Base-by-base conservation (phyloP, 345 rosid genomes). In the Limnanthes douglasii region DNA sequence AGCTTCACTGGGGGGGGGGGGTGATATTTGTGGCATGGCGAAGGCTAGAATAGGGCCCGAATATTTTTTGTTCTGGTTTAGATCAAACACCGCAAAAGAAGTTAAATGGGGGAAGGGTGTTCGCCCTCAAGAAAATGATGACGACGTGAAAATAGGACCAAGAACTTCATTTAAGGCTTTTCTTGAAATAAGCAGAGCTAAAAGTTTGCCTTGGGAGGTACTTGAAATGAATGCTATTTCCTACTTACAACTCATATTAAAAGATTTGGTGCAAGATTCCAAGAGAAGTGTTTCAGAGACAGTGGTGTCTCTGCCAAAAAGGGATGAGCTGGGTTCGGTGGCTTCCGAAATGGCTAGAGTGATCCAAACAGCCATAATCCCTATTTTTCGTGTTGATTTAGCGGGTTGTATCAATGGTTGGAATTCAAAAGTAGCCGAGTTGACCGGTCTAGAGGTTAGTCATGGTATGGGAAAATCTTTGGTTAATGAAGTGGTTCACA, bases 1-100 rank as follows among this genome's bases (percentile, higher is more conserved):
- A 22, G 52, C 68, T 33, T 53, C 57, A 24, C 62, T 86, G 22
- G 94, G 94, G 11, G 65, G 66, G 35, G 81, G 80, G 2, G n/a
- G n/a, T n/a, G n/a, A n/a, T n/a, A 84, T 86, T 60, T 86, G 94
- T 4, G 94, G 96, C 24, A 70, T 86, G 71, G 86, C 86, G 44
- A 52, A 73, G 4, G 92, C 94, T 1, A 70, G 78, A 44, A 58
- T 86, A 51, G 69, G 57, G 46, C 64, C 76, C 6, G 62, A 50
- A 54, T 80, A 75, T 56, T 80, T 72, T 54, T 62, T 86, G 48
- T 69, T 86, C 67, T 80, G 94, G 96, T 86, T 86, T 57, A 70
- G 96, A 60, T 86, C 94, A 8, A 80, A 77, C 29, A 64, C 78
- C 28, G 94, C 78, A 4, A 70, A 70, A 40, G 75, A 72, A 46